Evolutionary conservation across 345 rosid genomes (phyloP).

Genomic region (Dipteronia sinensis): DNA sequence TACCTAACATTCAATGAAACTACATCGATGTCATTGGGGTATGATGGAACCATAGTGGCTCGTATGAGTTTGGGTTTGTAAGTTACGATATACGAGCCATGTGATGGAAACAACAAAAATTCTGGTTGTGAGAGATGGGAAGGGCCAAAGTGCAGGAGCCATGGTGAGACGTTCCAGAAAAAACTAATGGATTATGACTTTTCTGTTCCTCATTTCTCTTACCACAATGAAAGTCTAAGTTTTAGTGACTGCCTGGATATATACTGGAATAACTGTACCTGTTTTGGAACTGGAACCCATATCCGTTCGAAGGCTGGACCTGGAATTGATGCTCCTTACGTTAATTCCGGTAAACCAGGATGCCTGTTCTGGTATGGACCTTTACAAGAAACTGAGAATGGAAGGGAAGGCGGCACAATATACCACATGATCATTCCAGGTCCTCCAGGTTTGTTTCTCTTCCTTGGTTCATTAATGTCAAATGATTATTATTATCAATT

Average conservation of each 20-base stretch:
- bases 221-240: too few species aligned
- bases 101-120: background rate
- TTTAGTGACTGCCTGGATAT: slow-evolving; percentile 2
- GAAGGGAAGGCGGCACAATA: background rate
- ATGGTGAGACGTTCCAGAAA: background rate
- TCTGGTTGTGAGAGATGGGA: slow-evolving; percentile 9
- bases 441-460: background rate
- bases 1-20: background rate
- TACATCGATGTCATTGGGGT: background rate
- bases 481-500: too few species aligned
- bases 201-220: background rate
- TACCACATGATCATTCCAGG: background rate
- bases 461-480: too few species aligned
- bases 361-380: background rate
- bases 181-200: too few species aligned
- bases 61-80: too few species aligned
- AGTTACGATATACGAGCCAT: background rate
- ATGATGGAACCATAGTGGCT: background rate
- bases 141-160: background rate
- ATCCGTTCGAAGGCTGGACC: accelerated
- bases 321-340: too few species aligned
- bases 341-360: background rate
- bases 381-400: background rate
- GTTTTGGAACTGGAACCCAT: background rate
- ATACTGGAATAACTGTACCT: background rate